These are phyloP conservation scores for Mortierella sp. DNA, from an alignment of 371 early-diverging fungal species.

Conservation along the genomic window DNA sequence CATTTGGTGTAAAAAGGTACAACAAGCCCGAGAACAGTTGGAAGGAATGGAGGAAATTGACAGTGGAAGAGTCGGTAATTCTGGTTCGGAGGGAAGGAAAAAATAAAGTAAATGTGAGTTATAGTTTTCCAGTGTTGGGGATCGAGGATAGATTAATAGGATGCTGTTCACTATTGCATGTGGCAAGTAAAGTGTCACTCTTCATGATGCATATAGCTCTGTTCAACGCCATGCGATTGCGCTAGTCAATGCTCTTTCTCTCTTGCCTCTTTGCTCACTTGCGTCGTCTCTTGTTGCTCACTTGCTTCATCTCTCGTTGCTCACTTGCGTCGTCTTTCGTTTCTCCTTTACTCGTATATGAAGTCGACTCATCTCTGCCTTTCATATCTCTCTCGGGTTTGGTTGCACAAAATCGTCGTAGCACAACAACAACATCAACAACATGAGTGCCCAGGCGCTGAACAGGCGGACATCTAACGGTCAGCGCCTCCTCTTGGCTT, in stretches of 20 bases:
- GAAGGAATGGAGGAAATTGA: background rate
- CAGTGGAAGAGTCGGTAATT: background rate
- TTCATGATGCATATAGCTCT: background rate
- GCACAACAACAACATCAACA: background rate
- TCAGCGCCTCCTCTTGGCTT: background rate
- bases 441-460: background rate
- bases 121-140: no score
- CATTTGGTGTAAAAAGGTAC: background rate
- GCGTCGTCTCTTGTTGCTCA: background rate
- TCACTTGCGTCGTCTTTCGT: background rate
- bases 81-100: no score
- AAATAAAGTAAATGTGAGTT: no score
- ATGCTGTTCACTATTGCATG: background rate
- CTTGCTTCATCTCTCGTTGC: background rate
- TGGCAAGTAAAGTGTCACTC: background rate
- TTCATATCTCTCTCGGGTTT: no score
- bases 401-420: no score
- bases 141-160: background rate
- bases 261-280: background rate
- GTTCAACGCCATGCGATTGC: background rate
- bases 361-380: background rate
- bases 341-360: no score
- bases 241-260: background rate
- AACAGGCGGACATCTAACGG: slow-evolving; percentile 2
- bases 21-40: background rate